Base-by-base conservation (phyloP, 164 flowering plant species). In the Houttuynia cordata region DNA sequence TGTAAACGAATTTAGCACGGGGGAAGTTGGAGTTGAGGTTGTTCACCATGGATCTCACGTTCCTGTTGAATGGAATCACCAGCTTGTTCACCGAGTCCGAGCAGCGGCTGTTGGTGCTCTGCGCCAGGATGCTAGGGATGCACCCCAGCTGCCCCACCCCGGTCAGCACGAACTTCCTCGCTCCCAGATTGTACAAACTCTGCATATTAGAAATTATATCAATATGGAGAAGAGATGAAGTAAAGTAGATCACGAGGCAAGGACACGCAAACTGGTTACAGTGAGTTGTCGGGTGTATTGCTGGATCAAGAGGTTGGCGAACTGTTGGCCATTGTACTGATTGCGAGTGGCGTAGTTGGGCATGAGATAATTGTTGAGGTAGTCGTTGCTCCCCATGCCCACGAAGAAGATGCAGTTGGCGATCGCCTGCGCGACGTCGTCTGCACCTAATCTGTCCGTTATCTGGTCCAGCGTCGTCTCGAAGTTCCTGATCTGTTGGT, bases 361-460 rank as follows among this genome's bases (percentile, higher is more conserved):
- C 93, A 94, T 83, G 30, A 94, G 79, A 69, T 94, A 94, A 64
- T 94, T 94, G 83, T 92, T 92, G 21, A 87, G 82, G 75, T 92
- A 87, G 81, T 92, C 98, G 62, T 92, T 92, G 81, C 96, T 92
- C 9, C 98, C 96, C 93, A 92, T 87, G 18, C 96, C 98, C 0
- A 92, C 84, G 57, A 87, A 89, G 80, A 92, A 87, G 30, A 92
- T 73, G 78, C 85, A 81, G 19, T 63, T 61, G 0, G 72, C 69
- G 7, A 92, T 53, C 0, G 80, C 68, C 18, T 58, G 45, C 0
- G 86, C 79, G 12, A 75, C 79, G 24, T 77, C 80, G 8, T 62
- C 76, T 0, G 88, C 93, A 0, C 96, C 89, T 0, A 80, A 69
- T 56, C 69, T 78, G 64, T 63, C 79, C 3, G 87, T 81, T 17